phyloP scores from a whole-genome alignment of 2,329 filamentous ascomycete species.

The Ciborinia camelliae region DNA sequence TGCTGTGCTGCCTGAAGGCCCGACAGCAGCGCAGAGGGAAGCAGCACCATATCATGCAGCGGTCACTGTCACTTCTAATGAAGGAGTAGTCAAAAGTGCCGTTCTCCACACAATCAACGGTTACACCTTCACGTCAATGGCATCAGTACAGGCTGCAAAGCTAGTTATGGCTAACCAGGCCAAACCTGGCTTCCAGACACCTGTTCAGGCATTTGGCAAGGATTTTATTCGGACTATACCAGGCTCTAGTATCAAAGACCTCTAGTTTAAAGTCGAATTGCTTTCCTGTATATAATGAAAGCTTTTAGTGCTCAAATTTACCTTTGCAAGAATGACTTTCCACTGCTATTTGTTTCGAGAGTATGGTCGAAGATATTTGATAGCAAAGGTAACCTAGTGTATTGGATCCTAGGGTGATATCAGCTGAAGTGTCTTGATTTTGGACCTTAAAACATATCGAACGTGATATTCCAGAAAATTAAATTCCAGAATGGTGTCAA shows the following conservation, averaged over 20 bases:
- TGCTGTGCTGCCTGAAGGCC: neutral
- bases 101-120: slow-evolving; percentile 1
- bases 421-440: no score
- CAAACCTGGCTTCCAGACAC: neutral
- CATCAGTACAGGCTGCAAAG: neutral
- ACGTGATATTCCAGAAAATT: no score
- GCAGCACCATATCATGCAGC: neutral
- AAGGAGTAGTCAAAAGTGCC: neutral
- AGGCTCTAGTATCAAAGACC: neutral
- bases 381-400: no score
- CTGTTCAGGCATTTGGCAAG: neutral
- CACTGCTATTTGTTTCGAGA: no score
- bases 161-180: neutral
- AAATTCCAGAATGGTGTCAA: no score
- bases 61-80: neutral
- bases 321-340: no score
- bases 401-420: no score
- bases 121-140: neutral
- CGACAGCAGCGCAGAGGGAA: neutral
- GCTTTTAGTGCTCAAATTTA: no score
- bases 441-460: no score
- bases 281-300: no score
- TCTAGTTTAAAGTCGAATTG: neutral
- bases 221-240: neutral
- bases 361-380: no score